A percentile compares a stretch with the other conserved stretches of the same genome.
Evolutionary conservation across 371 early-diverging fungal genomes (phyloP).

Genomic region (Mucor circinelloides): DNA sequence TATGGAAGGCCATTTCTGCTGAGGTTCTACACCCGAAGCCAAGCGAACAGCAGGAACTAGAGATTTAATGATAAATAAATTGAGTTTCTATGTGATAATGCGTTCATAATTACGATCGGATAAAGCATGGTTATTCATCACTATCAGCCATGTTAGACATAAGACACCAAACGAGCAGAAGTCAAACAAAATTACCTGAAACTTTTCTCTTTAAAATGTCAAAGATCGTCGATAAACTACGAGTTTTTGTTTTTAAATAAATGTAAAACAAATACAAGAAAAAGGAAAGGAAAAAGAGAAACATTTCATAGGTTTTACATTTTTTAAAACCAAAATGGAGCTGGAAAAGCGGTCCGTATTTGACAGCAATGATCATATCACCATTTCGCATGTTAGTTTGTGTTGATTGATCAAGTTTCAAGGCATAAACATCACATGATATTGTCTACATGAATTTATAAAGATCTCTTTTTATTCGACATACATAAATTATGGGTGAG

Average conservation of each 20-base stretch:
- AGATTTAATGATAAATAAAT: not conserved
- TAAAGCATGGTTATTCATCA: not conserved
- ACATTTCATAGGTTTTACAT: not conserved
- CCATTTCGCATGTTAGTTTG: not conserved
- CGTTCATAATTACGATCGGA: not conserved
- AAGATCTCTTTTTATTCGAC: not conserved
- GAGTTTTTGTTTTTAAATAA: not conserved
- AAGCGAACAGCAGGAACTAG: not conserved
- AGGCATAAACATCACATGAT: not conserved
- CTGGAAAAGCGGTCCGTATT: not conserved
- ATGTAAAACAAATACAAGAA: not conserved
- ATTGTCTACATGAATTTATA: not conserved
- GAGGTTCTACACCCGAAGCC: not conserved
- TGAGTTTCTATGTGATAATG: not conserved
- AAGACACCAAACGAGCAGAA: not conserved
- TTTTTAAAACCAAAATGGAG: not conserved
- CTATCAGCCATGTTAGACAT: not conserved
- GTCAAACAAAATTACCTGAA: not conserved
- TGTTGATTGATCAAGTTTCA: constrained; percentile 1
- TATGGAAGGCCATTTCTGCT: not conserved
- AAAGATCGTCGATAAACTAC: not conserved
- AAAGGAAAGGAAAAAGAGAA: not conserved
- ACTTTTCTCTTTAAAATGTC: not conserved
- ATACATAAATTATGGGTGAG: constrained; percentile 14
- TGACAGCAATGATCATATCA: not conserved